Evolutionary conservation across 1,284 basidiomycete genomes (phyloP).

Genomic region (Cutaneotrichosporon sp.): DNA sequence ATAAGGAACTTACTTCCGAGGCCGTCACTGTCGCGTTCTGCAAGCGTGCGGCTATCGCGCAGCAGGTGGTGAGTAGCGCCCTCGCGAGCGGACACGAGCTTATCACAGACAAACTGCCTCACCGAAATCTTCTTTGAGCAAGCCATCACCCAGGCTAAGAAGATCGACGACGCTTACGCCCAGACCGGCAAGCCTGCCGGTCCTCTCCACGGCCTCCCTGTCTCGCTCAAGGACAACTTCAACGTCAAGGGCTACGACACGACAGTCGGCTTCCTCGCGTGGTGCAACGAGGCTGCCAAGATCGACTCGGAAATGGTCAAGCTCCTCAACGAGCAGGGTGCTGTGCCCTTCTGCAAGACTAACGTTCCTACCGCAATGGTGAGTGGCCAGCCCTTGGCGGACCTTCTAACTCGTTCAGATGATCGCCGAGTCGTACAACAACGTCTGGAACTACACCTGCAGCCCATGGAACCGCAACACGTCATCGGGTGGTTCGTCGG

Average conservation of each 20-base stretch:
- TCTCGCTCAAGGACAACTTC: constrained; percentile 53
- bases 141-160: constrained; percentile 51
- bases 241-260: constrained; percentile 51
- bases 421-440: constrained; percentile 46
- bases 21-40: constrained; percentile 60
- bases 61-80: constrained; percentile 65
- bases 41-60: constrained; percentile 75
- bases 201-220: constrained; percentile 58
- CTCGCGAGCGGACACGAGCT: background rate
- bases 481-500: constrained; percentile 63
- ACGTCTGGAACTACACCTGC: constrained; percentile 64
- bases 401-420: constrained; percentile 20
- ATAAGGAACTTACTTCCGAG: constrained; percentile 32
- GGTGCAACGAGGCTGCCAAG: constrained; percentile 36
- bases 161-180: constrained; percentile 52
- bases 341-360: constrained; percentile 46
- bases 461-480: constrained; percentile 63
- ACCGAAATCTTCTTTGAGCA: constrained; percentile 55
- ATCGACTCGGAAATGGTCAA: constrained; percentile 37
- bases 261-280: constrained; percentile 41
- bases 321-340: constrained; percentile 38
- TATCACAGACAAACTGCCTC: constrained; percentile 52
- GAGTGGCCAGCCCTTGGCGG: background rate
- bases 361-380: constrained; percentile 44
- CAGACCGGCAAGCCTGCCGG: constrained; percentile 51